Evolutionary conservation across 2,329 filamentous ascomycete genomes (phyloP).

Genomic region (Metarhizium humberi): DNA sequence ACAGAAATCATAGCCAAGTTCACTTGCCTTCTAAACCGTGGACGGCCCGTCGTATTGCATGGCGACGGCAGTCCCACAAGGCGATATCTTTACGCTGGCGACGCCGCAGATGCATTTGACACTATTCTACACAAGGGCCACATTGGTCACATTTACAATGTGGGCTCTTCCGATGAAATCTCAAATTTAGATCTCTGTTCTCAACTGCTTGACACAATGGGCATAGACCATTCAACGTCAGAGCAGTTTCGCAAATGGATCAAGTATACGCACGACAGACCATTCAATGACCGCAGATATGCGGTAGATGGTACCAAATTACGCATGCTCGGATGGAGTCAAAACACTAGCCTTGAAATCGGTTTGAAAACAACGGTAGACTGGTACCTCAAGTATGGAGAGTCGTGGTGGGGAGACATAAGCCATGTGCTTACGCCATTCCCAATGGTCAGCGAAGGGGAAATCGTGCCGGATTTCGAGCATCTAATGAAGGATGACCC

Average conservation of each 20-base stretch:
- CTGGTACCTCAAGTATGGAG: slow-evolving; percentile 60
- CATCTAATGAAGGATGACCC: slow-evolving; percentile 25
- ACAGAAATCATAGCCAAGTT: slow-evolving; percentile 80
- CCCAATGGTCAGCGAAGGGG: slow-evolving; percentile 47
- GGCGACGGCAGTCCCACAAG: slow-evolving; percentile 67
- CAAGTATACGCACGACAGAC: slow-evolving; percentile 67
- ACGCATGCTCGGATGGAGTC: slow-evolving; percentile 57
- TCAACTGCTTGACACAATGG: slow-evolving; percentile 54
- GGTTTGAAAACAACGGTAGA: slow-evolving; percentile 56
- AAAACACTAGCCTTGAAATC: slow-evolving; percentile 54
- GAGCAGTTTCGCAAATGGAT: slow-evolving; percentile 55
- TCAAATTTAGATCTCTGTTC: slow-evolving; percentile 63
- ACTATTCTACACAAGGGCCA: slow-evolving; percentile 71
- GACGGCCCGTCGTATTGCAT: slow-evolving; percentile 61
- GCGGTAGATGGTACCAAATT: slow-evolving; percentile 63
- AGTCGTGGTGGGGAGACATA: slow-evolving; percentile 66
- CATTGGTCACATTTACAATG: slow-evolving; percentile 72
- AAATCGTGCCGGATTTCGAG: slow-evolving; percentile 42
- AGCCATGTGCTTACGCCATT: slow-evolving; percentile 59
- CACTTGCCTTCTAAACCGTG: slow-evolving; percentile 58
- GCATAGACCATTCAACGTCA: slow-evolving; percentile 38
- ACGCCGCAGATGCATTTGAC: slow-evolving; percentile 75
- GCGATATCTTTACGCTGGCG: slow-evolving; percentile 68
- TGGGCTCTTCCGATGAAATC: slow-evolving; percentile 68
- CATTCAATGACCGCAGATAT: slow-evolving; percentile 69